Conservation (phyloP, 345 rosid species). For the Clausena lansium region DNA sequence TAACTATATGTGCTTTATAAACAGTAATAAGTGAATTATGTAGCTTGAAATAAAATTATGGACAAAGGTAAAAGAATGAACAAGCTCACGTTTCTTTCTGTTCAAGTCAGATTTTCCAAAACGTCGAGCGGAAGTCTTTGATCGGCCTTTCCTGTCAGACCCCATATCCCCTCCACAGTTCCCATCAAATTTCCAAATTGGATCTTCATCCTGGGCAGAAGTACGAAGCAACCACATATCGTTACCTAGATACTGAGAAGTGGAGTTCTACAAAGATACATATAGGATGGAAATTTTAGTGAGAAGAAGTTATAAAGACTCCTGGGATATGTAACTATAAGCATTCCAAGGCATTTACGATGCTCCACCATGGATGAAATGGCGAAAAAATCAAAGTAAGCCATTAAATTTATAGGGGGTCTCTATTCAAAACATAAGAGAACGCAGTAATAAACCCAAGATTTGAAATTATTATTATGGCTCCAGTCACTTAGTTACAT, state of each 20-base stretch:
- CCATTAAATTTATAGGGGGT: background rate
- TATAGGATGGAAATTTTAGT: background rate
- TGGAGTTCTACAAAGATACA: background rate
- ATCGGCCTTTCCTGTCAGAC: conserved; percentile 19
- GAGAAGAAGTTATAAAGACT: background rate
- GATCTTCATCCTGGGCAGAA: conserved; percentile 36
- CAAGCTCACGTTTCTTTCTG: conserved; percentile 43
- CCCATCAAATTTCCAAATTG: conserved; percentile 30
- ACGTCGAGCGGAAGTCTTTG: conserved; percentile 29
- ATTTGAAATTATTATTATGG: background rate
- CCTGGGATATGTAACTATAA: background rate
- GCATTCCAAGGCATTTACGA: background rate
- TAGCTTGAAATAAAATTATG: background rate
- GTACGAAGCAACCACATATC: background rate
- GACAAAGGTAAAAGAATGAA: background rate
- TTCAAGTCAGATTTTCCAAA: conserved; percentile 31
- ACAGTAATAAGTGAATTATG: background rate
- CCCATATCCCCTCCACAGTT: conserved; percentile 15
- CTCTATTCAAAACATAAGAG: background rate
- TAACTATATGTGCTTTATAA: background rate
- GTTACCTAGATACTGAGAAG: background rate
- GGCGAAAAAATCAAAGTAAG: background rate
- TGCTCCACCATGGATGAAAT: background rate
- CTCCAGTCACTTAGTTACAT: background rate
- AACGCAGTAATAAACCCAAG: background rate